Base-by-base conservation (phyloP, 2,329 filamentous ascomycete genomes). In the Lomentospora prolificans region DNA sequence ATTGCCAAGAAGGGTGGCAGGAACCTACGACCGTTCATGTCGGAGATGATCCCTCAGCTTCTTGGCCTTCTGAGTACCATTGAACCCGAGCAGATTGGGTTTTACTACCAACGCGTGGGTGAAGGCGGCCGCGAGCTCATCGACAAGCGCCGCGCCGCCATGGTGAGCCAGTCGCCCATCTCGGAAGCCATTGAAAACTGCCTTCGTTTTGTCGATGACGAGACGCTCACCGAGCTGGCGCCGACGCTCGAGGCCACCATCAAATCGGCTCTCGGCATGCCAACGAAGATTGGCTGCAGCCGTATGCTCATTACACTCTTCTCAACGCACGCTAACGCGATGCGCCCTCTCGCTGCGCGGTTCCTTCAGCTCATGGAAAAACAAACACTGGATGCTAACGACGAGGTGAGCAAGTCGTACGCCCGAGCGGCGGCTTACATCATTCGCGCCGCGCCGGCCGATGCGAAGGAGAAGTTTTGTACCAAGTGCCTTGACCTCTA, bases 181-280 rank as follows among this genome's bases (percentile, higher is more conserved):
- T 95, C 91, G 64, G 91, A 96, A 67, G 90, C 90, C 1, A 90
- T 97, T 56, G 89, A 96, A 63, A 82, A 91, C 60, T 90, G 89
- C 64, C 80, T 99, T 30, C 90, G 96, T 58, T 84, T 89, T 54
- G 77, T 95, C 1, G 90, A 97, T 64, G 84, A 83, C 5, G 72
- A 76, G 3, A 85, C 87, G n/a, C 92, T 96, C 82, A 78, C 79
- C 50, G 77, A 84, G 19, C 76, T 96, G 8, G 83, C 85, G 33
- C 83, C 85, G 2, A 81, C 76, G 48, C 77, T 99, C 0, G 86
- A 94, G 66, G 78, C 80, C 28, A 85, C 87, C 0, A 89, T 97
- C 70, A 94, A 92, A 66, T 84, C 80, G 25, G 89, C 91, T 1
- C 84, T 99, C 36, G 92, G 91, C 1, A 84, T 97, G 71, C 92